phyloP scores from a whole-genome alignment of 352 stramenopile species.

The Phytophthora sojae region DNA sequence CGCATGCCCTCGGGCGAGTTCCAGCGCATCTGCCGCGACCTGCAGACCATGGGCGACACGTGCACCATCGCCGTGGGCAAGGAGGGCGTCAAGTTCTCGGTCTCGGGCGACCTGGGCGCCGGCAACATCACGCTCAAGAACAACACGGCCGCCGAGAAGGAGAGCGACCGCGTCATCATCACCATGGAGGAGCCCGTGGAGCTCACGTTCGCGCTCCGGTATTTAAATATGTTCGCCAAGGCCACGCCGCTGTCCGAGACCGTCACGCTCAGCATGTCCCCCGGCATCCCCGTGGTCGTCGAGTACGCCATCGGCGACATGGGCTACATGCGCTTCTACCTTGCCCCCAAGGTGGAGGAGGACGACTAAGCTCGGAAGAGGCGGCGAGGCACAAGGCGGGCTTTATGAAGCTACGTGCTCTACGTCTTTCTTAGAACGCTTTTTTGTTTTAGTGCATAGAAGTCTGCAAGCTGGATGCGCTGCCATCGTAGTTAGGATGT shows the following conservation, averaged over 20 bases:
- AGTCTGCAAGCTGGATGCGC: conserved; percentile 10
- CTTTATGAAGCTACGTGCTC: background rate
- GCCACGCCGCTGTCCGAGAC: conserved; percentile 95
- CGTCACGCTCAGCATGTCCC: conserved; percentile 98
- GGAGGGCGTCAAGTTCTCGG: conserved; percentile 98
- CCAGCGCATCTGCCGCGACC: conserved; percentile 98
- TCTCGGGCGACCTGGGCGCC: conserved; percentile 96
- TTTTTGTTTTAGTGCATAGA: conserved; percentile 32
- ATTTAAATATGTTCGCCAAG: conserved; percentile 99
- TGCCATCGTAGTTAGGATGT: conserved; percentile 10
- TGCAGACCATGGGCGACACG: conserved; percentile 98
- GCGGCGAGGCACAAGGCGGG: background rate
- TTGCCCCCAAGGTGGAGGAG: conserved; percentile 99
- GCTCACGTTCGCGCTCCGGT: conserved; percentile 98
- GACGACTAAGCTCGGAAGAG: conserved; percentile 78
- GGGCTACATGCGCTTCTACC: conserved; percentile 98
- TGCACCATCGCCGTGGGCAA: conserved; percentile 97
- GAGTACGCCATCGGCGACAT: conserved; percentile 99
- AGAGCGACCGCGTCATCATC: conserved; percentile 95
- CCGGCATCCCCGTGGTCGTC: conserved; percentile 98
- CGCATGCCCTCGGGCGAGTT: conserved; percentile 97
- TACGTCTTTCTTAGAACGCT: conserved; percentile 1
- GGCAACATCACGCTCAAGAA: conserved; percentile 96
- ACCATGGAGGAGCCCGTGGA: conserved; percentile 99
- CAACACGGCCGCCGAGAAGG: conserved; percentile 88